Percentiles rank a stretch among this genome's conserved stretches.
Evolutionary conservation across 495 filamentous ascomycete genomes (phyloP).

Genomic region (Aspergillus campestris): DNA sequence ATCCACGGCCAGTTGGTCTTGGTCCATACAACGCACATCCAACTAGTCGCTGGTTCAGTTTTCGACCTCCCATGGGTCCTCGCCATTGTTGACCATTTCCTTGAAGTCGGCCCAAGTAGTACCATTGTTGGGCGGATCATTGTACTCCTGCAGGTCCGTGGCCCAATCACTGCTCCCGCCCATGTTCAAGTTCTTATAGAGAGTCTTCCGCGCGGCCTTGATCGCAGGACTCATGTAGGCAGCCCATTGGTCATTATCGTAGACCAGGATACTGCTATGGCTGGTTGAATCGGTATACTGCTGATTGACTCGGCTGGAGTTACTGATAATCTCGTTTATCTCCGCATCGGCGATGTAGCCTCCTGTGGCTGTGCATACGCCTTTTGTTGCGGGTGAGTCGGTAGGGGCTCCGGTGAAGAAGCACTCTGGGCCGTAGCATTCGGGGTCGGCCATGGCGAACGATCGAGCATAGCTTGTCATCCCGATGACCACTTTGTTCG

Average conservation of each 20-base stretch:
- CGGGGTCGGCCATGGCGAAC: constrained; percentile 26
- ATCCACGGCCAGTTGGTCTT: too few relatives aligned
- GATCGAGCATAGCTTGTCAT: constrained; percentile 29
- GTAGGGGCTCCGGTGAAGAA: constrained; percentile 10
- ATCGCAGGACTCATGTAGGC: constrained; percentile 25
- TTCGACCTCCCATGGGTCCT: too few relatives aligned
- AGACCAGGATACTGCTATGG: constrained; percentile 27
- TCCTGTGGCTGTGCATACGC: constrained; percentile 20
- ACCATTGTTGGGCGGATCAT: background rate
- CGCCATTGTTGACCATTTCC: background rate
- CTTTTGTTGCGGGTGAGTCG: constrained; percentile 22
- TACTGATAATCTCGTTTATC: constrained; percentile 2
- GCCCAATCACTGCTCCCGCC: constrained; percentile 31
- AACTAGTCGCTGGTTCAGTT: too few relatives aligned
- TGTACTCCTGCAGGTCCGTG: constrained; percentile 19
- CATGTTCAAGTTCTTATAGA: constrained; percentile 16
- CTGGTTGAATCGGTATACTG: constrained; percentile 6
- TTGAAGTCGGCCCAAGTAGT: background rate
- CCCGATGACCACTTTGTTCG: constrained; percentile 32
- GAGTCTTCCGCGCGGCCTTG: constrained; percentile 9
- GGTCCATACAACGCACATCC: too few relatives aligned
- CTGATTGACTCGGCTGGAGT: background rate
- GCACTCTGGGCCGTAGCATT: constrained; percentile 17
- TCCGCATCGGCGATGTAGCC: constrained; percentile 22
- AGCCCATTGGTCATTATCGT: constrained; percentile 25